Base-by-base conservation (phyloP, 495 filamentous ascomycete genomes). In the Hypoxylon subgilvum region DNA sequence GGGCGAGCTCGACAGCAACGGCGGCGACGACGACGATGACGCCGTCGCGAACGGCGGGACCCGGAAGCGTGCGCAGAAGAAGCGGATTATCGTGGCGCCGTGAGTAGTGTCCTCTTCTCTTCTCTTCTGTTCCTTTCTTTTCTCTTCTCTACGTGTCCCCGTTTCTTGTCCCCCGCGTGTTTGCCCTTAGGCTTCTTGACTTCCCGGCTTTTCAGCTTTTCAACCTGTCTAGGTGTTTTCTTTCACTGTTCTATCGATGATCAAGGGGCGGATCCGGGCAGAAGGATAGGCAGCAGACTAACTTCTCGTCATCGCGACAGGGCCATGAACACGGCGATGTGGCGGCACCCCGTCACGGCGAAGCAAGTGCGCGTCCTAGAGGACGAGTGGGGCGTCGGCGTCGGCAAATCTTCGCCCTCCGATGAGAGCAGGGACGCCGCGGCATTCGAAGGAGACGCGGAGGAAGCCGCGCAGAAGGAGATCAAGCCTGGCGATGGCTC, bases 261-360 rank as follows among this genome's bases (percentile, higher is more conserved):
- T 27, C 23, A 8, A 27, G 23, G 8, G 8, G 23, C 8, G 8
- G 31, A 6, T 4, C 5, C 9, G n/a, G 7, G 3, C 3, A 12
- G 3, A 34, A 12, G 3, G 8, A 12, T 13, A 34, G 13, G 22
- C 21, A 12, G 27, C 43, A 53, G 21, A 54, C 57, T 3, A 17
- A 9, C n/a, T 0, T 1, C 35, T 17, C 19, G 7, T 3, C 14
- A 3, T 12, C 34, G 1, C n/a, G n/a, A n/a, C 63, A 66, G 88
- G 85, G 83, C 86, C 10, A 92, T 95, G 90, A 93, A 95, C 74
- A 90, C 86, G n/a, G 85, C 84, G 2, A 96, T 96, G 93, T 96
- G 87, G 87, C 76, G 76, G 44, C 89, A 96, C 72, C 92, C 92
- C 13, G 72, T 96, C 31, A 96, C 91, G 0, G 74, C 67, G 39